phyloP scores from a whole-genome alignment of 345 rosid species.

The Bruguiera sexangula region DNA sequence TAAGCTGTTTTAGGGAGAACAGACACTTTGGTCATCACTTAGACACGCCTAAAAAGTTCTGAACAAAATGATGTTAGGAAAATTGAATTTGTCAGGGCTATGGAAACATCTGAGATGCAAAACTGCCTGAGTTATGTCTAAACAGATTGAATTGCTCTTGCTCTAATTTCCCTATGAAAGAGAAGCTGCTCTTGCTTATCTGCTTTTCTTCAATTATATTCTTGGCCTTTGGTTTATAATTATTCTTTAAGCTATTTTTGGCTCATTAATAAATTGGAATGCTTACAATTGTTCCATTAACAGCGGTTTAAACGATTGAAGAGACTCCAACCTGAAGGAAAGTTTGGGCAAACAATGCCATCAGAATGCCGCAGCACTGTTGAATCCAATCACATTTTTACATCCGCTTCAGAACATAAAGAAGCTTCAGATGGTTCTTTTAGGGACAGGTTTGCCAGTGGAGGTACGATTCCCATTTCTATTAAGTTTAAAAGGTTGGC shows the following conservation, averaged over 20 bases:
- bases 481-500: slow-evolving; percentile 45
- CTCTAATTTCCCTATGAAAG: not conserved
- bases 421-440: slow-evolving; percentile 30
- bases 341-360: slow-evolving; percentile 30
- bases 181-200: not conserved
- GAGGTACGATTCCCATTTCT: slow-evolving; percentile 39
- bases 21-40: too few species aligned
- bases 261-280: not conserved
- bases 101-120: too few species aligned
- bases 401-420: slow-evolving; percentile 18
- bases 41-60: too few species aligned
- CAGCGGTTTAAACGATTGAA: slow-evolving; percentile 63
- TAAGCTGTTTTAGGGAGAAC: too few species aligned
- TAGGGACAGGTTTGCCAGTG: slow-evolving; percentile 36
- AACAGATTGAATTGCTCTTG: not conserved
- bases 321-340: slow-evolving; percentile 45
- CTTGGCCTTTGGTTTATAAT: not conserved
- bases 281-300: not conserved
- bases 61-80: too few species aligned
- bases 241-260: not conserved
- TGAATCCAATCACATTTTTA: slow-evolving; percentile 20
- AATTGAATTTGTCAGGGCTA: too few species aligned
- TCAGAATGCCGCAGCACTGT: slow-evolving; percentile 29
- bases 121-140: not conserved
- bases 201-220: not conserved